These are phyloP conservation scores for Tylopilus sp. DNA, from an alignment of 1,284 basidiomycete species.

Conservation along the genomic window DNA sequence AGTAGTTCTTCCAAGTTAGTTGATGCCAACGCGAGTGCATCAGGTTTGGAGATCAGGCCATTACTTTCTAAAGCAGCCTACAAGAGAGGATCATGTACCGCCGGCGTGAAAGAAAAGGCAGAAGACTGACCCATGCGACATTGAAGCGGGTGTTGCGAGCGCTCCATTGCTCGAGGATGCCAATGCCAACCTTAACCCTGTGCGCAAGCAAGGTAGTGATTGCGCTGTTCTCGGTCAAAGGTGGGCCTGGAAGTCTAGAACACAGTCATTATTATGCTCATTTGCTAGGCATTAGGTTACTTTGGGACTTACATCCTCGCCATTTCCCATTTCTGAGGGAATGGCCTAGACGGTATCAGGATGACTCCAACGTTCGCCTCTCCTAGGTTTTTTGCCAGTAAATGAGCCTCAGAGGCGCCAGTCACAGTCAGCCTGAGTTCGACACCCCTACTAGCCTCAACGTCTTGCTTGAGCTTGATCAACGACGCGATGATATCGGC, in stretches of 20 bases:
- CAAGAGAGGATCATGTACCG: neutral
- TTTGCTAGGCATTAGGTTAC: neutral
- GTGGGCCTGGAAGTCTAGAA: conserved; percentile 65
- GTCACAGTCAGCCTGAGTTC: conserved; percentile 56
- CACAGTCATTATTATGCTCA: neutral
- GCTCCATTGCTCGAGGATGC: conserved; percentile 48
- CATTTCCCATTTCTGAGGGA: conserved; percentile 57
- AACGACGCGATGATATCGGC: conserved; percentile 82
- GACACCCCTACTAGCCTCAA: conserved; percentile 44
- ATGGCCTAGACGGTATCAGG: conserved; percentile 54
- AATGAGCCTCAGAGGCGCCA: conserved; percentile 73
- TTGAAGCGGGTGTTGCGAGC: conserved; percentile 65
- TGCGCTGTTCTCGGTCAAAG: conserved; percentile 64
- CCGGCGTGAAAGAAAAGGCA: neutral
- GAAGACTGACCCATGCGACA: conserved; percentile 23
- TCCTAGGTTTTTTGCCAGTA: conserved; percentile 73
- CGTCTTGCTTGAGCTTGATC: conserved; percentile 72
- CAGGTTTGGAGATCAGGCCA: conserved; percentile 26
- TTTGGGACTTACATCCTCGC: conserved; percentile 42
- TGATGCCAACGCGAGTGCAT: conserved; percentile 32
- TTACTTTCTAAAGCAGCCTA: conserved; percentile 26
- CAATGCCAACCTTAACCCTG: conserved; percentile 75
- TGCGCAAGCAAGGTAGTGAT: conserved; percentile 59
- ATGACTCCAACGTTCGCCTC: conserved; percentile 74
- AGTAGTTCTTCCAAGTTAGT: conserved; percentile 52